These are phyloP conservation scores for Aspergillus sp. DNA, from an alignment of 2,329 filamentous ascomycete genomes.

Conservation along the genomic window DNA sequence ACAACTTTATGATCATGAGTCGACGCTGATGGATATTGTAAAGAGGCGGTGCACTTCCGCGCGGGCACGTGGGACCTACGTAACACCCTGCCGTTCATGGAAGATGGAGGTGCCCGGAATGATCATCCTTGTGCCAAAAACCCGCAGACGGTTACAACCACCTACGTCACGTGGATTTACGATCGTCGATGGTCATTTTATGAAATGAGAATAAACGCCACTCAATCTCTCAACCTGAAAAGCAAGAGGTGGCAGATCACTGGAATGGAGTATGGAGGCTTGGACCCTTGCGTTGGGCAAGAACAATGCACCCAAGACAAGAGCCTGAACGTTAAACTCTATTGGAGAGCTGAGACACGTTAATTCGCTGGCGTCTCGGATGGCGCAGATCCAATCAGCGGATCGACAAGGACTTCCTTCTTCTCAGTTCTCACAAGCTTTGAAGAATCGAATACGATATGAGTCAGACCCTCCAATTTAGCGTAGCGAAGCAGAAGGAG, in stretches of 20 bases:
- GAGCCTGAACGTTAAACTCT: constrained; percentile 2
- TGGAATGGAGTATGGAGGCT: neutral
- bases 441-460: neutral
- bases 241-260: neutral
- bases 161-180: constrained; percentile 17
- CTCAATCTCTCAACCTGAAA: neutral
- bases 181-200: constrained; percentile 8
- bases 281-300: constrained; percentile 6
- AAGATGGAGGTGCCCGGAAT: neutral
- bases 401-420: neutral
- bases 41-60: neutral
- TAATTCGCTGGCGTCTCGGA: constrained; percentile 1
- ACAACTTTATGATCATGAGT: neutral
- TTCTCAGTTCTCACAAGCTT: neutral
- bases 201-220: constrained; percentile 1
- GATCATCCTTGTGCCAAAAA: neutral
- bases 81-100: neutral
- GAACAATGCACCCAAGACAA: neutral
- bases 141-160: constrained; percentile 2
- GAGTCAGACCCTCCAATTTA: neutral
- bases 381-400: constrained; percentile 2
- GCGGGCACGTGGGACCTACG: neutral
- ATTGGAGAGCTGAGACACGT: neutral
- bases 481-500: neutral
- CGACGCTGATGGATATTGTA: neutral